Evolutionary conservation across 2,329 filamentous ascomycete genomes (phyloP).

Genomic region (Pestalotiopsis sp.): DNA sequence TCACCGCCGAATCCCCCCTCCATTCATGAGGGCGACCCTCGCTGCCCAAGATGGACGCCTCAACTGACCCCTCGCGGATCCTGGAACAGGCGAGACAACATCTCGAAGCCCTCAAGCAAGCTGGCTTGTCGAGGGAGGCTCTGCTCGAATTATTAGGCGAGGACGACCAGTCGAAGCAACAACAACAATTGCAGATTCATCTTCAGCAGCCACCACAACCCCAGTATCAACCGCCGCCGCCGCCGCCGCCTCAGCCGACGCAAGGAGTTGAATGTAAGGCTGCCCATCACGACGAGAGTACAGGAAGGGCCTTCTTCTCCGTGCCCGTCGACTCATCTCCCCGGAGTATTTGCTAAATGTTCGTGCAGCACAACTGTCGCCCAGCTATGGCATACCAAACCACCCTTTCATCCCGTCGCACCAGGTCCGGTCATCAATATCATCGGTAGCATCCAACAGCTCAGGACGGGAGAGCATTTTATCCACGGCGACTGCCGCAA

Average conservation of each 20-base stretch:
- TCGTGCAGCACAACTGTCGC: conserved; percentile 18
- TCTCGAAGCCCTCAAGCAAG: conserved; percentile 35
- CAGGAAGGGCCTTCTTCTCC: neutral
- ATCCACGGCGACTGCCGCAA: conserved; percentile 30
- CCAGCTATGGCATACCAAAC: conserved; percentile 24
- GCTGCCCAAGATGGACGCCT: conserved; percentile 7
- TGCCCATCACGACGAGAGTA: neutral
- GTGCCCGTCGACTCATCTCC: neutral
- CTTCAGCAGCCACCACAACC: conserved; percentile 14
- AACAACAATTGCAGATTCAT: conserved; percentile 14
- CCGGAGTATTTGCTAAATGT: neutral
- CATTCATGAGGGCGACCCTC: conserved; percentile 4
- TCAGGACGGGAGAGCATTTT: conserved; percentile 35
- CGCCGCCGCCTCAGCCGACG: conserved; percentile 17
- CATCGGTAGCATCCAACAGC: conserved; percentile 31
- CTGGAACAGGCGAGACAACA: conserved; percentile 33
- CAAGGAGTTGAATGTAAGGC: conserved; percentile 23
- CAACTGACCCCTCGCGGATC: conserved; percentile 30
- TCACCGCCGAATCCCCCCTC: conserved; percentile 1
- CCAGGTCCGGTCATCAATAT: conserved; percentile 31
- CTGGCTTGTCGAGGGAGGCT: conserved; percentile 33
- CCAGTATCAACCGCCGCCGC: conserved; percentile 16
- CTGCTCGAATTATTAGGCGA: conserved; percentile 31
- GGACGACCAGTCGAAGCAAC: conserved; percentile 17
- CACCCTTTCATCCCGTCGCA: conserved; percentile 25